Evolutionary conservation across 495 filamentous ascomycete genomes (phyloP), one percentile per base, ranked within the genome.

Genomic region (Talaromyces adpressus): DNA sequence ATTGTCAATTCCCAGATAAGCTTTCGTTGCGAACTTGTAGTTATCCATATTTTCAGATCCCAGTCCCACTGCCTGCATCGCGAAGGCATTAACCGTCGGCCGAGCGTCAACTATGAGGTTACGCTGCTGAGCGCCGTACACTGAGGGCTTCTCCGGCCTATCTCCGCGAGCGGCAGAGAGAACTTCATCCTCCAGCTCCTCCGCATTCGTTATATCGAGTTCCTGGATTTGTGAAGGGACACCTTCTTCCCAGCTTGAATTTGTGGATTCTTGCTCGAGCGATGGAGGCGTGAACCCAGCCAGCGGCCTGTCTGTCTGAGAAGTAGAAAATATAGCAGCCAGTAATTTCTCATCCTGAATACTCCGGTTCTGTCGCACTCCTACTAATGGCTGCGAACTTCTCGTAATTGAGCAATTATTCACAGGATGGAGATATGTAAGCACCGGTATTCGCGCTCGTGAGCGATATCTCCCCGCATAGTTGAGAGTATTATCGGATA

Each of bases 1-100:
- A 67, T 99, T 99, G 71, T 96, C 94, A 69, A 99, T 99, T 53
- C 93, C 93, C n/a, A 99, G 81, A 68, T 94, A 97, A 0, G 88
- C 90, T 70, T 96, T 97, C 47, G 90, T 91, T 30, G 91, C 91
- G 69, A 91, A 92, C 58, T 87, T 89, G 73, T 99, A 99, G 72
- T 97, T 90, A 59, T 97, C 92, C 91, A 98, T 97, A 66, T 97
- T 97, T 71, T 99, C 94, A 0, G 92, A 96, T 4, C 94, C 94
- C 67, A 92, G 85, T 2, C 94, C 94, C 66, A 94, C 88, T 8
- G 91, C 91, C 75, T 97, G 92, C 91, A 97, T 99, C 12, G 92
- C 93, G 62, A 90, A 85, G 1, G 95, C 96, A 76, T 99, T 99
- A 64, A 99, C 89, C 0, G 90, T 94, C 6, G 94, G 94, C 16